Evolutionary conservation across 257 asterid species (phyloP).

Genomic region (Ajuga chamaepitys): DNA sequence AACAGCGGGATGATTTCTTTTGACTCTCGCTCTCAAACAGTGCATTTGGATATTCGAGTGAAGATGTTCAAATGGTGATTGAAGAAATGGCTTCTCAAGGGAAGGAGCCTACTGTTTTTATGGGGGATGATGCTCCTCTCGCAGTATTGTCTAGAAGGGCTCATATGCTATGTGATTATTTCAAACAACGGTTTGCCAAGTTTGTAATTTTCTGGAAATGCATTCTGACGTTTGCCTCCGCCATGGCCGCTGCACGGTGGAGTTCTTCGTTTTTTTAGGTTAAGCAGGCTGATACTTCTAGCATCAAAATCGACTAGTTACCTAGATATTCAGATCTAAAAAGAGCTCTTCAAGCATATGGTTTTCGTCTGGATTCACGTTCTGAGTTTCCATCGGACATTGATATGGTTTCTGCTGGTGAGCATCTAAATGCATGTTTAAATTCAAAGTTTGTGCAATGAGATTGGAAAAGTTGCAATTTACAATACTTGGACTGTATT

Average conservation of each 20-base stretch:
- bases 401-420: slow-evolving; percentile 55
- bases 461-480: neutral
- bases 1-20: no score
- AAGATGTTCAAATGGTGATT: no score
- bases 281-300: slow-evolving; percentile 37
- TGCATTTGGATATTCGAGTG: no score
- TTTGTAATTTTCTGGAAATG: no score
- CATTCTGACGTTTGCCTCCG: no score
- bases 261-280: slow-evolving; percentile 9
- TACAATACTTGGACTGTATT: neutral
- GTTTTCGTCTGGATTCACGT: slow-evolving; percentile 48
- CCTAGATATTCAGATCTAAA: slow-evolving; percentile 61
- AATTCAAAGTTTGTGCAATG: neutral
- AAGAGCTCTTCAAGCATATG: slow-evolving; percentile 68
- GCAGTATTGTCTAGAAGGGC: no score
- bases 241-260: no score
- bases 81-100: no score
- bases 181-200: no score
- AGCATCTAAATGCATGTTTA: slow-evolving; percentile 14
- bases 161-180: slow-evolving; percentile 40
- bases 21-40: no score
- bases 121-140: no score
- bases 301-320: slow-evolving; percentile 56
- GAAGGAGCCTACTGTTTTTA: no score
- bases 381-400: slow-evolving; percentile 34